These are phyloP conservation scores for Colletotrichum cuscutae DNA, from an alignment of 2,329 filamentous ascomycete species.

Conservation along the genomic window DNA sequence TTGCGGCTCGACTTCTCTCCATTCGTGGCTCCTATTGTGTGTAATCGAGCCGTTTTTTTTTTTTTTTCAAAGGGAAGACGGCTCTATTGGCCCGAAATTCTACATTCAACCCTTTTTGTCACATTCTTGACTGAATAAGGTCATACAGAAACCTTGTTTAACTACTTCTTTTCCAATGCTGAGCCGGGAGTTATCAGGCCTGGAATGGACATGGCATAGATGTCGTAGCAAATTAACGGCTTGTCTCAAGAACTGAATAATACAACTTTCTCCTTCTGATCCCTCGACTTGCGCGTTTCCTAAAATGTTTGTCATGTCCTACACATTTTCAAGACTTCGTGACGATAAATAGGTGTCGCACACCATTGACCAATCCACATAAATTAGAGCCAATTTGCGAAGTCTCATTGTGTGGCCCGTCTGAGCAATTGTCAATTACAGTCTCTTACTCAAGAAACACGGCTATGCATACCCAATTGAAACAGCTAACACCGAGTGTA, in stretches of 20 bases:
- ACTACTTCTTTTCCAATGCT: neutral
- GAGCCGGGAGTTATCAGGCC: conserved; percentile 8
- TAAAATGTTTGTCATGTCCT: too few relatives aligned
- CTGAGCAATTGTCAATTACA: too few relatives aligned
- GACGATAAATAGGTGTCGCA: too few relatives aligned
- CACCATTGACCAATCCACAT: too few relatives aligned
- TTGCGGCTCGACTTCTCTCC: neutral
- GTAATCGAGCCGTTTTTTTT: conserved; percentile 1
- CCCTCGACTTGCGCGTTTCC: too few relatives aligned
- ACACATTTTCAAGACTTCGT: too few relatives aligned
- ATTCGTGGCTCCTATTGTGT: neutral
- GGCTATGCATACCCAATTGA: too few relatives aligned
- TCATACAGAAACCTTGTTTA: neutral
- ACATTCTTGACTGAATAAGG: neutral
- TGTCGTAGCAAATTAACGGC: neutral
- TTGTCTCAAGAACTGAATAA: conserved; percentile 22
- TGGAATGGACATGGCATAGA: conserved; percentile 11
- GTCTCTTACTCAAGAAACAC: too few relatives aligned
- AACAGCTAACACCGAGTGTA: too few relatives aligned
- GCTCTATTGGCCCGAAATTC: neutral
- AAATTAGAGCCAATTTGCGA: too few relatives aligned
- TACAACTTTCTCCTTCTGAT: neutral
- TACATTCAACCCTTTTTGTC: neutral
- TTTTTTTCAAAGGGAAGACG: neutral
- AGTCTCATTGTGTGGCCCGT: too few relatives aligned